These are phyloP conservation scores for Microcos paniculata DNA, from an alignment of 345 rosid species.

Conservation along the genomic window DNA sequence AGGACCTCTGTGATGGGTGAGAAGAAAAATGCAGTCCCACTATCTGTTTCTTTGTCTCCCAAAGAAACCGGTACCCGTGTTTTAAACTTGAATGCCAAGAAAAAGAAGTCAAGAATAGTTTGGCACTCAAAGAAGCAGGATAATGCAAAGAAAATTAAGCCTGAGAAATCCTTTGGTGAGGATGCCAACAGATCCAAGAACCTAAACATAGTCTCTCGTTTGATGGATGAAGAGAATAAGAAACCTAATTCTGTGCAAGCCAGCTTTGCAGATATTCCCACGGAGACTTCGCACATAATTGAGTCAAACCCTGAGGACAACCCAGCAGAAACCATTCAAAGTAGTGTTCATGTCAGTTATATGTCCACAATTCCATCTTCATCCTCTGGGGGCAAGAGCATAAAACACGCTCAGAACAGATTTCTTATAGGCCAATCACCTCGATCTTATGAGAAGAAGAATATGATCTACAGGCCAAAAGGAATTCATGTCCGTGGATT, in stretches of 20 bases:
- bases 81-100: slow-evolving; percentile 21
- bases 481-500: neutral
- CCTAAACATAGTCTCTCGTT: slow-evolving; percentile 17
- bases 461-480: slow-evolving; percentile 12
- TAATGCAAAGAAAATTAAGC: slow-evolving; percentile 15
- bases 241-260: slow-evolving; percentile 20
- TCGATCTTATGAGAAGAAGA: slow-evolving; percentile 14
- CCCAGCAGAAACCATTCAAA: slow-evolving; percentile 10
- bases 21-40: slow-evolving; percentile 16
- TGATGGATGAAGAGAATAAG: slow-evolving; percentile 20
- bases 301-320: slow-evolving; percentile 31
- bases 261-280: slow-evolving; percentile 29
- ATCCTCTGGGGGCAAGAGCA: slow-evolving; percentile 23
- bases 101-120: slow-evolving; percentile 19
- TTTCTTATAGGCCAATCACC: slow-evolving; percentile 10
- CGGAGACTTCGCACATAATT: slow-evolving; percentile 48
- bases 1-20: slow-evolving; percentile 17
- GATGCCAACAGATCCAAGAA: slow-evolving; percentile 19
- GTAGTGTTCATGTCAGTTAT: neutral
- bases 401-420: slow-evolving; percentile 23
- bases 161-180: slow-evolving; percentile 15
- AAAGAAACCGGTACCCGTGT: slow-evolving; percentile 16
- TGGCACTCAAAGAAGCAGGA: slow-evolving; percentile 22
- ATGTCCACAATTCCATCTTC: slow-evolving; percentile 14
- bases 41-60: slow-evolving; percentile 18